Base-by-base conservation (phyloP, 1,139 yeast genomes). In the Geotrichum cucujoidarum region DNA sequence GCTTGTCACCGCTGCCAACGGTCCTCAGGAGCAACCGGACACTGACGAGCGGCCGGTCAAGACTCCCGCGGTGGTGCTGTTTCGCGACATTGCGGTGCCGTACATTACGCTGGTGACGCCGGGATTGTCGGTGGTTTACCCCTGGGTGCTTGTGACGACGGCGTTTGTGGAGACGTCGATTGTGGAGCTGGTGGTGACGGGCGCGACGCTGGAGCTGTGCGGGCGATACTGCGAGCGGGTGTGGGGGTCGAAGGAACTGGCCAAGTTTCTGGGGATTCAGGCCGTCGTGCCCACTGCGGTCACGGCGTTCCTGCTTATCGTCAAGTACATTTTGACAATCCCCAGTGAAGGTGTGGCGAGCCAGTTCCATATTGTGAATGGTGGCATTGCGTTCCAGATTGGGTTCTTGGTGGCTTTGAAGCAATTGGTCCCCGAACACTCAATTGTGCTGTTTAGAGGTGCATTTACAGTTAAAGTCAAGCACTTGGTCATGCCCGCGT, bases 351-450 rank as follows among this genome's bases (percentile, higher is more conserved):
- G 22, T 8, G 30, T 49, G 24, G 44, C 40, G 2, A 40, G 41
- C 4, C 22, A 52, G 35, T 42, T 54, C 20, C 47, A 43, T 20
- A 48, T 83, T 3, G 67, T 83, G 45, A 85, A 86, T 49, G 97
- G 96, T 0, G 81, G 88, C 18, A 75, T 80, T 37, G 80, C 88
- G 1, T 69, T 87, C 51, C 73, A 84, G 54, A 72, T 86, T 60
- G 92, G 88, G 2, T 83, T 86, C 57, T 69, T 89, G 51, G 95
- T 90, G 31, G 94, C 89, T 7, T 78, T 88, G 63, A 89, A 88
- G 65, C 97, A 90, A 65, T 71, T 87, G 57, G 80, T 86, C 29
- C 97, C 97, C 4, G 97, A 90, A 62, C 95, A 88, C 61, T 81
- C 87, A 48, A 75, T 88, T 48, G 77, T 78, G 24, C 67, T 89